Conservation (phyloP, 768 basidiomycete genomes). For the Hygrocybe coccinea region DNA sequence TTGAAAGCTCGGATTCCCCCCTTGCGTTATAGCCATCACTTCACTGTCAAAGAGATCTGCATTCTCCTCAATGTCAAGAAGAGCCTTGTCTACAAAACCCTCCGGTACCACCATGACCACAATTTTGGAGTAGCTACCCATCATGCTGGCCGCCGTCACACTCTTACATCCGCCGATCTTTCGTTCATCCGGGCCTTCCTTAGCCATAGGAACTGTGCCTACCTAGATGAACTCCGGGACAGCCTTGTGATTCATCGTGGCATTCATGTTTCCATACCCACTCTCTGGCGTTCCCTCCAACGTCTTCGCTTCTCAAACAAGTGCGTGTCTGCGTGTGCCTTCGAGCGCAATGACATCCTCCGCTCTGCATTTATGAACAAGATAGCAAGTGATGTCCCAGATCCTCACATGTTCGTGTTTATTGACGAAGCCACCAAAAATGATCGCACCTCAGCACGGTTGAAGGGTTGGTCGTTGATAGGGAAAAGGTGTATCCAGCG, state of each 20-base stretch:
- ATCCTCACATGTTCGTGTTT: slow-evolving; percentile 12
- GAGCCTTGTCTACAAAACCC: too few species aligned
- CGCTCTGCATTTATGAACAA: slow-evolving; percentile 3
- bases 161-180: too few species aligned
- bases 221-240: slow-evolving; percentile 5
- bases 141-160: too few species aligned
- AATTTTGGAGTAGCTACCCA: too few species aligned
- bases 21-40: too few species aligned
- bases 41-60: too few species aligned
- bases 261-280: neutral
- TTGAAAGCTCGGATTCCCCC: too few species aligned
- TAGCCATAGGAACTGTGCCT: slow-evolving; percentile 5
- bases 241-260: neutral
- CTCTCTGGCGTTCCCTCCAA: neutral
- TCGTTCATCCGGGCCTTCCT: slow-evolving; percentile 6
- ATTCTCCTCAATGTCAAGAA: too few species aligned
- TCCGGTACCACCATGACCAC: too few species aligned
- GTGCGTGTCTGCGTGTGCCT: neutral
- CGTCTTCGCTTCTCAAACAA: slow-evolving; percentile 1
- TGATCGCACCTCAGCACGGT: slow-evolving; percentile 17
- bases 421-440: slow-evolving; percentile 29
- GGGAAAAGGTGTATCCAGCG: slow-evolving; percentile 21
- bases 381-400: neutral
- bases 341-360: slow-evolving; percentile 2
- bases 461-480: slow-evolving; percentile 13